These are phyloP conservation scores for Chlorella vulgaris DNA, from an alignment of 139 green algal species.

Conservation along the genomic window DNA sequence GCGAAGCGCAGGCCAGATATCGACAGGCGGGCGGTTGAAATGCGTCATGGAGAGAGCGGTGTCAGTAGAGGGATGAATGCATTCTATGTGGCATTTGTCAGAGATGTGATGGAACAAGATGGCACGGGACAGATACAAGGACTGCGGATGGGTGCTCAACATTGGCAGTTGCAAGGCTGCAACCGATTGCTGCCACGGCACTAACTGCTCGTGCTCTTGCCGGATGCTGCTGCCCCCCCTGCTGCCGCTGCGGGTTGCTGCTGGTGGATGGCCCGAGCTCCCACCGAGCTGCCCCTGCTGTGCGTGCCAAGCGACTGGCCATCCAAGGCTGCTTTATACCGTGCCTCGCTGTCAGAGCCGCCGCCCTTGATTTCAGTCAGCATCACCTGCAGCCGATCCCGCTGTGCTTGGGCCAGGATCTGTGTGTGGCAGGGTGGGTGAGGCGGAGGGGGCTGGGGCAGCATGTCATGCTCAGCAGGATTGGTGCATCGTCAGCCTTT, in stretches of 20 bases:
- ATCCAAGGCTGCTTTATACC: constrained; percentile 60
- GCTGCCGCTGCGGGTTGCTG: not conserved
- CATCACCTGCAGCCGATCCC: constrained; percentile 61
- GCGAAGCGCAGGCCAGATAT: no score
- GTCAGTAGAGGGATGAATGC: no score
- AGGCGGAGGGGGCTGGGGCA: not conserved
- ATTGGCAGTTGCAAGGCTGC: no score
- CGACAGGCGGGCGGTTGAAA: no score
- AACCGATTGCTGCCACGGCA: no score
- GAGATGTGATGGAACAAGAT: no score
- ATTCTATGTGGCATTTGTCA: no score
- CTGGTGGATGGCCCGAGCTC: constrained; percentile 34
- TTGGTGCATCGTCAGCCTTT: no score
- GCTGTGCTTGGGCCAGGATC: constrained; percentile 59
- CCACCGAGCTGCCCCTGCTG: constrained; percentile 45
- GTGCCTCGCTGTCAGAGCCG: constrained; percentile 22
- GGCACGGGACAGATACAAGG: no score
- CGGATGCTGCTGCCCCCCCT: not conserved
- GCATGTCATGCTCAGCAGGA: not conserved
- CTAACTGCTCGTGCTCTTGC: not conserved
- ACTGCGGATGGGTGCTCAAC: no score
- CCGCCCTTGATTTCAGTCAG: constrained; percentile 53
- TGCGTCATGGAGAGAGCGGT: no score
- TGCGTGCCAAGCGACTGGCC: constrained; percentile 58
- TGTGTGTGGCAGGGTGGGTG: no score